Evolutionary conservation across 495 filamentous ascomycete genomes (phyloP), one percentile per base, ranked within the genome.

Genomic region (Penicillium soppii): DNA sequence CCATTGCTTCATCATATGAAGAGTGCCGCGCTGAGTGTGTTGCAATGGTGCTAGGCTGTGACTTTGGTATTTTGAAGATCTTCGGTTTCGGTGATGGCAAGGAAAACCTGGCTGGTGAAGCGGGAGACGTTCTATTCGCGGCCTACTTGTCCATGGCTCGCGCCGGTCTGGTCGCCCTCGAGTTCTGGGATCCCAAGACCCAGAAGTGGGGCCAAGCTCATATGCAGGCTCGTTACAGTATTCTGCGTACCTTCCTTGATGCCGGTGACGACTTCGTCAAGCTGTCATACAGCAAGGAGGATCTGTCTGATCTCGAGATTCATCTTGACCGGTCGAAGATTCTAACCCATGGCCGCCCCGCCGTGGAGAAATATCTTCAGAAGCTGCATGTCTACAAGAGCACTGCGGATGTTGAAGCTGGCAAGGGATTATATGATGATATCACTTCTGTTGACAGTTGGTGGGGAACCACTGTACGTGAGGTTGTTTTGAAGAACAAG

Each of bases 131-230:
- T 10, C 80, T 97, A 4, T 96, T 91, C 56, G 80, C 84, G 0
- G 83, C 84, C 17, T 98, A 97, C 66, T 80, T 98, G 7, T 79
- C 82, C 54, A 97, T 98, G 92, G 94, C 92, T 17, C 82, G 91
- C 23, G 91, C 91, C 2, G 94, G 94, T 10, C 73, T 98, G 22
- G 73, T 82, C 12, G 85, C 92, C 1, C 74, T 97, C 16, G 92
- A 98, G 57, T 87, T 87, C 70, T 96, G 88, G 88, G 89, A 95
- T 59, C 89, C 89, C 22, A 76, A 91, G 75, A 85, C 77, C 50
- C 73, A 80, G 56, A 96, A 96, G 71, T 97, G 92, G 92, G 92
- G 92, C 9, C 91, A 97, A 62, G 83, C 90, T 21, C 92, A 98
- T 61, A 95, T 90, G 77, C 91, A 97, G 72, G 94, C 94, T 4